Conservation (phyloP, 192 early-diverging fungal genomes). For the Backusella morwellensis region DNA sequence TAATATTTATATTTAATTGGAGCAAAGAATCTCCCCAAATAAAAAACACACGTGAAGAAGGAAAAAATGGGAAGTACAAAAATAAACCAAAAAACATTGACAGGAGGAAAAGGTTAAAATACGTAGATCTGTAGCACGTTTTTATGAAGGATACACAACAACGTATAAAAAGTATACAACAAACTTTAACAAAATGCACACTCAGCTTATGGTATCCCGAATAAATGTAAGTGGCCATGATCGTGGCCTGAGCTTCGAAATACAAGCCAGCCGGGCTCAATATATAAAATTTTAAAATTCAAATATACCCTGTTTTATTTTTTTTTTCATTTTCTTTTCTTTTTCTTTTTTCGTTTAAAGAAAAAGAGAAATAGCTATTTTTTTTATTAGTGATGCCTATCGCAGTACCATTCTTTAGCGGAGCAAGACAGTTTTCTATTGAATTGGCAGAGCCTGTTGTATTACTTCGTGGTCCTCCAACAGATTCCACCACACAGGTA, state of each 20-base stretch:
- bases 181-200: neutral
- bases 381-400: slow-evolving; percentile 11
- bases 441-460: slow-evolving; percentile 32
- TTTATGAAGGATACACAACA: neutral
- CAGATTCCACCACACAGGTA: slow-evolving; percentile 18
- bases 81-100: neutral
- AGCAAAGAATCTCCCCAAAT: neutral
- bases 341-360: neutral
- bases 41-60: neutral
- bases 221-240: neutral
- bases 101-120: neutral
- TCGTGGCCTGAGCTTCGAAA: neutral
- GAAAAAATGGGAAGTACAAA: neutral
- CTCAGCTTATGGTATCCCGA: neutral
- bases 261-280: neutral
- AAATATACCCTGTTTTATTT: neutral
- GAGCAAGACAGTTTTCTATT: slow-evolving; percentile 26
- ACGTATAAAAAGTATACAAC: neutral
- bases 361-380: neutral
- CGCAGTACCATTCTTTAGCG: slow-evolving; percentile 17
- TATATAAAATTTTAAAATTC: neutral
- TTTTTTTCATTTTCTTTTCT: neutral
- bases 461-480: slow-evolving; percentile 17
- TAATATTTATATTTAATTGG: neutral
- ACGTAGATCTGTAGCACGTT: neutral